Evolutionary conservation across 2,329 filamentous ascomycete species (phyloP).

Genomic region (Cladophialophora chaetospira): DNA sequence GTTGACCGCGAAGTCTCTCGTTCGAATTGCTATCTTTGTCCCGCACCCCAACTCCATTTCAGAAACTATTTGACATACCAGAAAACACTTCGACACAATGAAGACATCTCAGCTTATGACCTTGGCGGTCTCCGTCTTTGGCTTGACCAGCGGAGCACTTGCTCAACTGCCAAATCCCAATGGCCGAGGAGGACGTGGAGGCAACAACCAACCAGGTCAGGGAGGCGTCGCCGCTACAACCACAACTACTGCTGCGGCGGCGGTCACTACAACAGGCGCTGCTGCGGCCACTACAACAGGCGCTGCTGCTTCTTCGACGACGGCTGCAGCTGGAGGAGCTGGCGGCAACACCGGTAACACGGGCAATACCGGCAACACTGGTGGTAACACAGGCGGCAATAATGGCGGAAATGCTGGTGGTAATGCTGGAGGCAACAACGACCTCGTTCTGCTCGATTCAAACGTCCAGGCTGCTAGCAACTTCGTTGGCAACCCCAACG

Average conservation of each 20-base stretch:
- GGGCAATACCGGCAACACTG: no score
- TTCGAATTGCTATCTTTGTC: constrained; percentile 22
- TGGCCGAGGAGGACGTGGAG: constrained; percentile 28
- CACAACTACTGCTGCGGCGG: constrained; percentile 2
- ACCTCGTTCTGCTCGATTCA: constrained; percentile 14
- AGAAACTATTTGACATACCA: constrained; percentile 1
- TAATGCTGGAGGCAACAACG: constrained; percentile 14
- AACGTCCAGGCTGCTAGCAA: constrained; percentile 30
- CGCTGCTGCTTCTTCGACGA: constrained; percentile 7
- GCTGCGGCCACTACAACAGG: constrained; percentile 22
- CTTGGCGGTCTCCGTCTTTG: constrained; percentile 22
- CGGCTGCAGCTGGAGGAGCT: not conserved
- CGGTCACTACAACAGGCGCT: constrained; percentile 8
- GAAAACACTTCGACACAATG: constrained; percentile 16
- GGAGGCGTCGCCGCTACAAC: constrained; percentile 24
- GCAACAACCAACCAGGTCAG: constrained; percentile 19
- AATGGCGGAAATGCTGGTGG: constrained; percentile 15
- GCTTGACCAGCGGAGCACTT: constrained; percentile 18
- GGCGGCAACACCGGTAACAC: constrained; percentile 1
- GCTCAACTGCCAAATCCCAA: constrained; percentile 23
- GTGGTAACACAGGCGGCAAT: constrained; percentile 12
- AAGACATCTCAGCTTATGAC: constrained; percentile 28
- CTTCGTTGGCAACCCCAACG: constrained; percentile 15
- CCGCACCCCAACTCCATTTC: constrained; percentile 16
- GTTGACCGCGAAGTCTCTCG: constrained; percentile 32